phyloP scores from a whole-genome alignment of 495 filamentous ascomycete genomes.

The Aspergillus indologenus region DNA sequence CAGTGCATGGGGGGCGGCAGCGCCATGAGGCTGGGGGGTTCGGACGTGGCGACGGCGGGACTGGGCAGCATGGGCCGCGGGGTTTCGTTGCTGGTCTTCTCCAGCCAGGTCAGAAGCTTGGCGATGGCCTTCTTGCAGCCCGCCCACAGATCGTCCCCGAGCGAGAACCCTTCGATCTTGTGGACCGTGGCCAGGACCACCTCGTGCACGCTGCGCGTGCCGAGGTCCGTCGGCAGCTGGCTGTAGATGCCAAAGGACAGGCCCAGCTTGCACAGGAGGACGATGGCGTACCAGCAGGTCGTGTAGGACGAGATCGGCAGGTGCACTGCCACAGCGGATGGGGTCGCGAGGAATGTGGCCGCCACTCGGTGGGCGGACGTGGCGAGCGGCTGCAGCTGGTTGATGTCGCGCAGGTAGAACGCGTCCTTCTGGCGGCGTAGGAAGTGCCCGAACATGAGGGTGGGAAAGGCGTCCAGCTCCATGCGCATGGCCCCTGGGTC shows the following conservation, averaged over 20 bases:
- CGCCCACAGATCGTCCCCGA: background rate
- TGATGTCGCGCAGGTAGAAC: background rate
- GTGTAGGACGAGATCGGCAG: background rate
- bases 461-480: background rate
- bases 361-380: background rate
- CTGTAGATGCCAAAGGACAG: conserved; percentile 1
- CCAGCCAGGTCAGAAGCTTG: background rate
- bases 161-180: background rate
- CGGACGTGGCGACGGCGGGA: no score
- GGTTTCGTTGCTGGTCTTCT: conserved; percentile 5
- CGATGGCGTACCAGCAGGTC: background rate
- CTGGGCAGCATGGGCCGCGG: background rate
- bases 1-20: background rate
- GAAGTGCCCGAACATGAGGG: background rate
- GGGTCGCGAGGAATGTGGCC: background rate
- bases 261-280: background rate
- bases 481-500: background rate
- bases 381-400: background rate
- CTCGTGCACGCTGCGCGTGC: background rate
- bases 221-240: background rate
- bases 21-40: background rate
- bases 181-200: background rate
- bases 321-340: background rate
- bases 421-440: background rate
- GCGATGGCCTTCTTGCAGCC: background rate